Base-by-base conservation (phyloP, 129 eudicot genomes). In the Flaveria robusta region DNA sequence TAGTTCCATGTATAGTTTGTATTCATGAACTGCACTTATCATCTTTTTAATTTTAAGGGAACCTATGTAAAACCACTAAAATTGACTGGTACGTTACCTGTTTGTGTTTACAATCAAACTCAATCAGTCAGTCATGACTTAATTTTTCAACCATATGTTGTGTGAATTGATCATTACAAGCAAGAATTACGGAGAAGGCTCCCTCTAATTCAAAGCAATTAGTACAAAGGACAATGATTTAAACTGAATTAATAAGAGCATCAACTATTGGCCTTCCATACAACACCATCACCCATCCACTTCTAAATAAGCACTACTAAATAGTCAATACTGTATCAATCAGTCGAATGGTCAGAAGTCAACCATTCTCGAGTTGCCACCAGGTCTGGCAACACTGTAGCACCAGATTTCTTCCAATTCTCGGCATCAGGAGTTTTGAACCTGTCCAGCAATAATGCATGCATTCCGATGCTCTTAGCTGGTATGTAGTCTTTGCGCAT, bases 401-500 rank as follows among this genome's bases (percentile, higher is more conserved):
- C 98, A 54, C 98, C 96, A 5, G 92, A 76, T 62, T 86, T 80
- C 84, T 81, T 86, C 98, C 98, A 90, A 73, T 51, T 55, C 62
- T 84, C 77, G 13, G 98, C 98, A 85, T 92, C 96, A 0, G 92
- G 91, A 12, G 84, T 92, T 54, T 88, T 86, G 66, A 95, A 95
- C 70, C 99, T 73, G 80, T 95, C 99, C 77, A 95, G 81, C 77
- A 95, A 71, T 54, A 95, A 70, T 1, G 94, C 97, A 65, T 95
- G 97, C 99, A 95, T 95, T 16, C 99, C 99, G 26, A 91, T 79
- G 70, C 96, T 88, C 79, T 79, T 91, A 14, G 99, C 97, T 2
- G 99, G 99, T 46, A 83, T 45, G n/a, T 91, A 91, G 64, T 95
- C 99, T 79, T 95, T 89, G 6, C 96, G 91, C 84, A 89, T 80